Base-by-base conservation (phyloP, 148 eudicot species). In the Chenopodium berlandieri region DNA sequence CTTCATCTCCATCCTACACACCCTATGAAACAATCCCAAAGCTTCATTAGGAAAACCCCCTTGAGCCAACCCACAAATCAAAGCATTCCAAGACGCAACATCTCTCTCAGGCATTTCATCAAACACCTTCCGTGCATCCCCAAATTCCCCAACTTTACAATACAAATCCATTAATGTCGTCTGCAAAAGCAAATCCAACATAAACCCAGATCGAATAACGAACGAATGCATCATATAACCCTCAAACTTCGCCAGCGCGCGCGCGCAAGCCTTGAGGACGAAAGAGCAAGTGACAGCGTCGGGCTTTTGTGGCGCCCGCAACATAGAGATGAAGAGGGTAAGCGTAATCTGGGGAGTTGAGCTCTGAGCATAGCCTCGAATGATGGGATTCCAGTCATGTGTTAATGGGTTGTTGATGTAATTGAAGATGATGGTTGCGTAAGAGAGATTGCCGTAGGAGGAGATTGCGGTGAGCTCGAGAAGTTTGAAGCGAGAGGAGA, bases 201-300 rank as follows among this genome's bases (percentile, higher is more conserved):
- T 75, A 62, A 90, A 87, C 77, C 98, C 97, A 17, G 72, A 80
- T 44, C 85, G 85, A 11, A 91, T 46, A 20, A 91, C 88, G 7
- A 86, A 89, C 0, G 89, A 83, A 47, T 94, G 98, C 4, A 94
- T 79, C 84, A 89, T 88, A 30, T 56, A 12, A 3, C 87, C 84
- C 84, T 94, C 97, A 7, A 50, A 1, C 4, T 68, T 73, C 37
- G 88, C 91, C 87, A 94, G 7, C 0, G 88, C 86, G 5, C 97
- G 90, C 7, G 97, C 93, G 79, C 97, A 94, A 4, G 97, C 97
- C 78, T 94, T 94, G 76, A 94, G 88, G n/a, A 86, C 83, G 46
- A 94, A 94, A 0, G 98, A 92, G 89, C 91, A 94, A 47, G 97
- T 90, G 66, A 94, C 86, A 0, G 98, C 94, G 74, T 94, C 98